Base-by-base conservation (phyloP, 306 rosid species). In the Ceratonia siliqua region DNA sequence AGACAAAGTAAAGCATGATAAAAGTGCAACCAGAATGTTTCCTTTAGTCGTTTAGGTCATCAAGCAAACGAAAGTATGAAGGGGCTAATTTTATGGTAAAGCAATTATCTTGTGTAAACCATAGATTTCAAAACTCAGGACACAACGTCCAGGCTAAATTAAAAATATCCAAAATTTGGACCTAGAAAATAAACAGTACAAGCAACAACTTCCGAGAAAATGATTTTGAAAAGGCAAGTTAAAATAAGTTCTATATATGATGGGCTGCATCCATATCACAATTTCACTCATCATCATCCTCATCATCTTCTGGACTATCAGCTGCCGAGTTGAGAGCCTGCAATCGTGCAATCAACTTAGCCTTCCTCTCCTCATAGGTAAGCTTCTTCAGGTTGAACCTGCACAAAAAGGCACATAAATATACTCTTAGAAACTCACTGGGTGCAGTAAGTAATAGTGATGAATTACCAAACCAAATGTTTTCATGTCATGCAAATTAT, bases 241-340 rank as follows among this genome's bases (percentile, higher is more conserved):
- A 36, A 11, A 43, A 25, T 2, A 71, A 50, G 20, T 14, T 70
- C 41, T 17, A 14, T 30, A 62, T 27, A 14, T 0, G 76, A 38
- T 22, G 32, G 22, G 63, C 17, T 3, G 55, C 52, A 35, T 77
- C 55, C 13, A 32, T 24, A 15, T 43, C 5, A 21, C 49, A 42
- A 6, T 7, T 65, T 82, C 81, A 82, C 73, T 89, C 86, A 0
- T 84, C 88, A 0, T 84, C 86, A 0, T 85, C 88, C 0, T 81
- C 89, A 1, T 86, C 90, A 0, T 83, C 87, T 0, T 82, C 89
- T 1, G 41, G 76, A 5, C 35, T 89, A 0, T 27, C 74, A 1
- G 83, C 93, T 0, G 91, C 93, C 1, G 91, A 73, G 71, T 89
- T 92, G 13, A 92, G 86, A 2, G 91, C 88, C 28, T 82, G 80